A percentile compares a stretch with the other conserved stretches of the same genome.
These are phyloP conservation scores for Trichoderma asperellum DNA, from an alignment of 2,329 filamentous ascomycete species.

Conservation along the genomic window DNA sequence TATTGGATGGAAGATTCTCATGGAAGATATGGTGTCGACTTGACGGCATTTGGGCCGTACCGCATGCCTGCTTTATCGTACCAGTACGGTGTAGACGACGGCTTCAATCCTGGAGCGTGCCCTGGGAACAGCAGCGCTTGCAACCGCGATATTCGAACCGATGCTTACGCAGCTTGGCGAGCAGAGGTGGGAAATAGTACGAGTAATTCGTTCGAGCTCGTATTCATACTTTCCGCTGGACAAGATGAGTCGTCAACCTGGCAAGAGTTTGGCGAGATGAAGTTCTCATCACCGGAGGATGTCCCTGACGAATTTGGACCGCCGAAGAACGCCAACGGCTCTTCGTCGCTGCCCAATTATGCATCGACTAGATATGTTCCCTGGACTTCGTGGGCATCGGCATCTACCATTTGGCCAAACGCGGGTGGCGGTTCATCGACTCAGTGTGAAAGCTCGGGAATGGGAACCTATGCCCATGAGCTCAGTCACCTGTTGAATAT, in stretches of 20 bases:
- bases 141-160: slow-evolving; percentile 52
- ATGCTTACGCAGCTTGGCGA: slow-evolving; percentile 54
- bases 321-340: slow-evolving; percentile 43
- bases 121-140: slow-evolving; percentile 48
- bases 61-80: slow-evolving; percentile 51
- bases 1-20: slow-evolving; percentile 62
- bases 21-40: slow-evolving; percentile 56
- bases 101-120: slow-evolving; percentile 54
- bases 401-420: slow-evolving; percentile 57
- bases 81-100: slow-evolving; percentile 55
- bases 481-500: slow-evolving; percentile 56
- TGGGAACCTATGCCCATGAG: slow-evolving; percentile 58
- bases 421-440: slow-evolving; percentile 56
- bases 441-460: slow-evolving; percentile 57
- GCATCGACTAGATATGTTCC: slow-evolving; percentile 56
- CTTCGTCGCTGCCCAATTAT: slow-evolving; percentile 46
- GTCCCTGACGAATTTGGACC: slow-evolving; percentile 55
- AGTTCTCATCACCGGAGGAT: slow-evolving; percentile 51
- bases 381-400: slow-evolving; percentile 58
- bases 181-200: slow-evolving; percentile 55
- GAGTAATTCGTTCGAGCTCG: slow-evolving; percentile 53
- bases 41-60: slow-evolving; percentile 58
- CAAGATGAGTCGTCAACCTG: slow-evolving; percentile 60
- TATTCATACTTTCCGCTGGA: slow-evolving; percentile 58
- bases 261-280: slow-evolving; percentile 62